Percentiles rank a stretch among this genome's conserved stretches.
Conservation (phyloP, 75 land plant genomes). For the Sequoiadendron giganteum region DNA sequence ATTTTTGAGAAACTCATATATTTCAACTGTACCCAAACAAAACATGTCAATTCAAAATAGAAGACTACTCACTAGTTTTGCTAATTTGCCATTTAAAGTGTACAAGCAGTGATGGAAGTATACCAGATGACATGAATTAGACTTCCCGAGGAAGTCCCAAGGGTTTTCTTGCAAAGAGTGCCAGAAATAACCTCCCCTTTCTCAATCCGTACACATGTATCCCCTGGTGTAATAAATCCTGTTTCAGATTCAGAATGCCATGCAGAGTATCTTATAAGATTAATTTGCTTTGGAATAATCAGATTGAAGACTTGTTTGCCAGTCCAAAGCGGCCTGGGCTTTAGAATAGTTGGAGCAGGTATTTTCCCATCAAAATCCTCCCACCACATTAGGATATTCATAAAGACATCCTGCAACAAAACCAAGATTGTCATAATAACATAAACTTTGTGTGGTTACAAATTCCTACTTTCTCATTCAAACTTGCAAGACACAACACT, state of each 20-base stretch:
- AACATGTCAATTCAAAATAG: not conserved
- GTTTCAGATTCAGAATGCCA: conserved; percentile 85
- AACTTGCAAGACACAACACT: not conserved
- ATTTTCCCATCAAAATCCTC: conserved; percentile 99
- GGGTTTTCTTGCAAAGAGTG: conserved; percentile 91
- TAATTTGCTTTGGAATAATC: conserved; percentile 97
- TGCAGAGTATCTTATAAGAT: conserved; percentile 71
- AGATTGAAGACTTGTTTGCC: conserved; percentile 97
- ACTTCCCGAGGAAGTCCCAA: conserved; percentile 94
- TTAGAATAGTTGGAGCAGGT: conserved; percentile 89
- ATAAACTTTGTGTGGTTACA: not conserved
- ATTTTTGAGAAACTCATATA: no score
- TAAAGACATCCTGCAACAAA: conserved; percentile 84
- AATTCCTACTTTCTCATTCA: not conserved
- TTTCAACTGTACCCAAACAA: not conserved
- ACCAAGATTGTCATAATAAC: not conserved
- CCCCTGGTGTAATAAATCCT: conserved; percentile 84
- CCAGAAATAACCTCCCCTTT: conserved; percentile 92
- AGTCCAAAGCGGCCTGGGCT: conserved; percentile 95
- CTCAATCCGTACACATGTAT: conserved; percentile 88
- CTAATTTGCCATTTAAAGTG: not conserved
- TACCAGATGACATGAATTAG: conserved; percentile 99
- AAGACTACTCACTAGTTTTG: not conserved
- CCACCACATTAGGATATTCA: conserved; percentile 99
- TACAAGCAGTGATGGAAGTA: not conserved